Percentiles rank a stretch among this genome's conserved stretches.
These are phyloP conservation scores for Coemansia sp. DNA, from an alignment of 192 early-diverging fungal genomes.

Conservation along the genomic window DNA sequence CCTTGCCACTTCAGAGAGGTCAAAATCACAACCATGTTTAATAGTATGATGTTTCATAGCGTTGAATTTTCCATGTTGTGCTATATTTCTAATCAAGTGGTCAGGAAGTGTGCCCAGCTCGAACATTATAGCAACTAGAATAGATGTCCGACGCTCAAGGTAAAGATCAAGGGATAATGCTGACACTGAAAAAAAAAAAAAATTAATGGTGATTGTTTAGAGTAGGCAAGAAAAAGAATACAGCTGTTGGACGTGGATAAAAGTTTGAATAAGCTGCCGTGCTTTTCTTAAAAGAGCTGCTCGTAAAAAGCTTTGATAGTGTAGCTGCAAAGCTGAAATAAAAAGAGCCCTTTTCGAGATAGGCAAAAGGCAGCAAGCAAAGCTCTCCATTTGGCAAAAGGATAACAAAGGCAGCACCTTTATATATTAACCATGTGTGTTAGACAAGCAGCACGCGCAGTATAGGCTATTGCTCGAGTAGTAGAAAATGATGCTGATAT, in stretches of 20 bases:
- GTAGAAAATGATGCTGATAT: too few species aligned
- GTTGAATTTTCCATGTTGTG: not conserved
- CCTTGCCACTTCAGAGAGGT: not conserved
- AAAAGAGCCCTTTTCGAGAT: too few species aligned
- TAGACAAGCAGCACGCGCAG: too few species aligned
- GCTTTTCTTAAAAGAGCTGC: not conserved
- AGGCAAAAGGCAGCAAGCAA: too few species aligned
- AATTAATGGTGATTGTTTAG: too few species aligned
- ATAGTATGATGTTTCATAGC: not conserved
- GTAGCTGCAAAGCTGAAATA: not conserved
- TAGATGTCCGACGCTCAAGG: not conserved
- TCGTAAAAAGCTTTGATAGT: not conserved
- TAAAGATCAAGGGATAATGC: too few species aligned
- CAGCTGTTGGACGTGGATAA: not conserved
- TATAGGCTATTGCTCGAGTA: too few species aligned
- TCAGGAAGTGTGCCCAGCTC: not conserved
- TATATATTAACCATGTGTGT: too few species aligned
- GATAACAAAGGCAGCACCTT: too few species aligned
- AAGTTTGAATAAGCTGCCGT: not conserved
- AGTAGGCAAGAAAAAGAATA: too few species aligned
- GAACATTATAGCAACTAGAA: not conserved
- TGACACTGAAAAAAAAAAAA: too few species aligned
- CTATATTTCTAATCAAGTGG: not conserved
- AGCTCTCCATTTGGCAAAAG: too few species aligned
- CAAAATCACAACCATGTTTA: not conserved